These are phyloP conservation scores for Fusarium sp. DNA, from an alignment of 2,329 filamentous ascomycete species.

Conservation along the genomic window DNA sequence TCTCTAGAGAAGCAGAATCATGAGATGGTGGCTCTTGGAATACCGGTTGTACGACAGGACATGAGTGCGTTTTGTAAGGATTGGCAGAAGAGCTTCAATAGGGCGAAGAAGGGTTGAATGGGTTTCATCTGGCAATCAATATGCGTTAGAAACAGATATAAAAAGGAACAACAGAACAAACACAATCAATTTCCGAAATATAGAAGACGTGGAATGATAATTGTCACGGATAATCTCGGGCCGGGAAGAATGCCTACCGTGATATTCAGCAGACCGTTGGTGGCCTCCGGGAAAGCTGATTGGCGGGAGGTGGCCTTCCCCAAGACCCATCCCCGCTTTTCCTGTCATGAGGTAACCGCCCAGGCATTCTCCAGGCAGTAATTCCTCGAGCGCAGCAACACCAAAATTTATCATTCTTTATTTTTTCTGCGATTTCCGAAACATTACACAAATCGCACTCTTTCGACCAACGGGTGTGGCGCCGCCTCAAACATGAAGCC, in stretches of 20 bases:
- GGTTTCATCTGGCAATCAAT: fast-evolving
- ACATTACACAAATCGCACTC: fast-evolving
- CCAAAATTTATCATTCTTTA: not conserved
- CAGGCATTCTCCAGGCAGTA: not conserved
- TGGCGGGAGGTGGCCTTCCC: fast-evolving
- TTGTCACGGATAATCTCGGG: not conserved
- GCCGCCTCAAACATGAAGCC: not conserved
- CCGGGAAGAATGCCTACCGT: not conserved
- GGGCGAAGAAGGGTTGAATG: not conserved
- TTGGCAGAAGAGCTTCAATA: not conserved
- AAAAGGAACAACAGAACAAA: not conserved
- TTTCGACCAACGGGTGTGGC: not conserved
- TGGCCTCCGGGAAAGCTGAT: not conserved
- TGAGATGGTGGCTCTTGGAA: not conserved
- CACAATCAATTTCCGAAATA: not conserved
- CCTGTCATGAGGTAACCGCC: not conserved
- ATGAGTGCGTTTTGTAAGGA: fast-evolving
- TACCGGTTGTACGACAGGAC: not conserved
- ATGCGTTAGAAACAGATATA: fast-evolving
- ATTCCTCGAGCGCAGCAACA: not conserved
- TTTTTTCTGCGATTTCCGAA: fast-evolving
- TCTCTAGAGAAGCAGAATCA: not conserved
- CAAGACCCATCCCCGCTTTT: not conserved
- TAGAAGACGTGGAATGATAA: no score
- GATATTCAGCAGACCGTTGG: not conserved